phyloP scores from a whole-genome alignment of 768 basidiomycete species.

The Mycena crocata region DNA sequence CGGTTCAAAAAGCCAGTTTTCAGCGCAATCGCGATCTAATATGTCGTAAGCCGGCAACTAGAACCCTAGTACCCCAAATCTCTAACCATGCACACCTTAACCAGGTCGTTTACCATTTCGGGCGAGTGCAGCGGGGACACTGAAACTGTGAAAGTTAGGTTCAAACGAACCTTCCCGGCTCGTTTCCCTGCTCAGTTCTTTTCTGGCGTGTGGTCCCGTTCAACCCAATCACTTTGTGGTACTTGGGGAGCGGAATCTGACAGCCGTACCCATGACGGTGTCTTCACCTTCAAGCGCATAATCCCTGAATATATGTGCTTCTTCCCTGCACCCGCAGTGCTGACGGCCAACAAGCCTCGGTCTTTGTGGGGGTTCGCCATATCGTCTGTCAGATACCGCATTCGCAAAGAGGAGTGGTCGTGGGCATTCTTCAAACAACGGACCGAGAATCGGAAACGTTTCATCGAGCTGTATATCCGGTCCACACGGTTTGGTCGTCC shows the following conservation, averaged over 20 bases:
- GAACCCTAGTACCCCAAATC: too few relatives aligned
- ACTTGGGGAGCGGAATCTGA: conserved; percentile 39
- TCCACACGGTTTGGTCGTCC: conserved; percentile 33
- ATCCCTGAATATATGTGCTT: conserved; percentile 40
- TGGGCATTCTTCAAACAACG: conserved; percentile 47
- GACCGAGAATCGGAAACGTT: conserved; percentile 39
- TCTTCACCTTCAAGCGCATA: conserved; percentile 43
- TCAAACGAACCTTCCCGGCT: conserved; percentile 37
- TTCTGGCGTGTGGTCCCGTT: conserved; percentile 33
- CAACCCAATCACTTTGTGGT: conserved; percentile 38
- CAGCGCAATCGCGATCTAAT: conserved; percentile 30
- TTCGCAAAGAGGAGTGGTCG: conserved; percentile 40
- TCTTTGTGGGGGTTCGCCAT: conserved; percentile 49
- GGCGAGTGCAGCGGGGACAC: conserved; percentile 30
- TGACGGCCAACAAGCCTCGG: conserved; percentile 38
- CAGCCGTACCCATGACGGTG: conserved; percentile 32
- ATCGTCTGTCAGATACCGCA: conserved; percentile 34
- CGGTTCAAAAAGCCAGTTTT: conserved; percentile 1
- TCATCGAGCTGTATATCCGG: conserved; percentile 43
- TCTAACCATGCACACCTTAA: too few relatives aligned
- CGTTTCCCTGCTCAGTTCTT: conserved; percentile 39
- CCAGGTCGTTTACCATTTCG: conserved; percentile 14
- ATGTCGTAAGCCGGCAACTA: too few relatives aligned
- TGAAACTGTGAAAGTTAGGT: conserved; percentile 32
- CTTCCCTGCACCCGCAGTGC: conserved; percentile 40